Evolutionary conservation across 1,284 basidiomycete genomes (phyloP).

Genomic region (Apiotrichum akiyoshidainum): DNA sequence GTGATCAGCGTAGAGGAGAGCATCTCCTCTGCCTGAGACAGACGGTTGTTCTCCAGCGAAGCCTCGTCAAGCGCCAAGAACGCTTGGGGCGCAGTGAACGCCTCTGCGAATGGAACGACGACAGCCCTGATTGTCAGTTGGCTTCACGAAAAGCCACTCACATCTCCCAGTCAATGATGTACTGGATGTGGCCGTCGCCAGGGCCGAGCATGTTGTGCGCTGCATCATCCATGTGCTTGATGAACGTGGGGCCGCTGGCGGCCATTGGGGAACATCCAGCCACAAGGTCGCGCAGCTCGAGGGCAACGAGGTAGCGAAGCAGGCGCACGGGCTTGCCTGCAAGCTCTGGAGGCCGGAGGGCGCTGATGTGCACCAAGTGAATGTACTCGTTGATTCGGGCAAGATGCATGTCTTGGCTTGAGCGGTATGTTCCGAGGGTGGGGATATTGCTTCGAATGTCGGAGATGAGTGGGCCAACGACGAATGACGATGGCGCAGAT

Average conservation of each 20-base stretch:
- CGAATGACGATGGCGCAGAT: no score
- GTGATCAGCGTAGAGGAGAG: not conserved
- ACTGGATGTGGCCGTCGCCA: slow-evolving; percentile 1
- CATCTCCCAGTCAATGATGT: slow-evolving; percentile 11
- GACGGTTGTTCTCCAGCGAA: not conserved
- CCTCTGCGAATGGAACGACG: slow-evolving; percentile 5
- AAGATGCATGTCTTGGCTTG: slow-evolving; percentile 4
- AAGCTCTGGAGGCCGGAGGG: slow-evolving; percentile 4
- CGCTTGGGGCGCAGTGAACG: slow-evolving; percentile 1
- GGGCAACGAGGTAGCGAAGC: slow-evolving; percentile 4
- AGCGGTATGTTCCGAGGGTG: slow-evolving; percentile 5
- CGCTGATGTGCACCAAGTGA: slow-evolving; percentile 5
- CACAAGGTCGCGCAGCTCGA: slow-evolving; percentile 7
- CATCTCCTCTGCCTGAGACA: slow-evolving; percentile 4
- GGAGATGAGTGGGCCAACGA: not conserved
- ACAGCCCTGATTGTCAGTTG: not conserved
- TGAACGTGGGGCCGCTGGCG: slow-evolving; percentile 1
- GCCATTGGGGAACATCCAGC: not conserved
- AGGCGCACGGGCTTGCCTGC: slow-evolving; percentile 4
- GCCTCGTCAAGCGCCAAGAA: slow-evolving; percentile 2
- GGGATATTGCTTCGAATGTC: slow-evolving; percentile 6
- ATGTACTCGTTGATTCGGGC: slow-evolving; percentile 5
- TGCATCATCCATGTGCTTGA: slow-evolving; percentile 6
- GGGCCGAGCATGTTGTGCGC: slow-evolving; percentile 8
- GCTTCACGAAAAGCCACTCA: not conserved